Base-by-base conservation (phyloP, 768 basidiomycete species). In the Podaxis sp. region DNA sequence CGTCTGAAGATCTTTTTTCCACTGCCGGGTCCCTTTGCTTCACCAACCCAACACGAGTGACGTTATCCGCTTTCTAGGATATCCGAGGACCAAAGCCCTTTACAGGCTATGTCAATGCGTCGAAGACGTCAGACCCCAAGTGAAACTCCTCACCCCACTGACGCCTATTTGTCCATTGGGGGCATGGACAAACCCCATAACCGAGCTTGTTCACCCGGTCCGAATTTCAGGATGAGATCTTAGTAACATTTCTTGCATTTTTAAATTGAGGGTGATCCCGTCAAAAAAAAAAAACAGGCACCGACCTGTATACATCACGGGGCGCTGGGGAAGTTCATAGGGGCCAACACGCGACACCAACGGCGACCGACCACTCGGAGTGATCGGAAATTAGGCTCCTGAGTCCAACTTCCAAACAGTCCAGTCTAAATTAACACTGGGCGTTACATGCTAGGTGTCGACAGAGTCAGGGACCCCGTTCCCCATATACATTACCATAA, bases 31-130 rank as follows among this genome's bases (percentile, higher is more conserved):
- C 11, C 11, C 9, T 27, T 27, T 13, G 25, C 2, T 48, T n/a
- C 47, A 48, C 10, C 21, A 27, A 11, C 13, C 10, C 21, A 27
- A 11, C 13, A 4, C 47, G 6, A 18, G 21, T 47, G 46, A n/a
- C 23, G 47, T 23, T 27, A 50, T 28, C 13, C 25, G 36, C 54
- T 7, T 23, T 27, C 25, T 23, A 14, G 40, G 38, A 55, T 18
- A 42, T 55, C 54, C 54, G 54, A 55, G 54, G 54, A 55, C 38
- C 54, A 55, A 53, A 23, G 52, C 6, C 9, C 23, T 23, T 21
- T 37, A 10, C 6, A 36, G 25, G 21, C 38, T 28, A 42, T 42
- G 23, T 27, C 14, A n/a, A 42, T 40, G 18, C 2, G 3, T 23
- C 50, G 27, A 51, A 51, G 50, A 51, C 32, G 32, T 55, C 38